phyloP scores from a whole-genome alignment of 2,329 filamentous ascomycete species.

The Rhynchosporium agropyri region DNA sequence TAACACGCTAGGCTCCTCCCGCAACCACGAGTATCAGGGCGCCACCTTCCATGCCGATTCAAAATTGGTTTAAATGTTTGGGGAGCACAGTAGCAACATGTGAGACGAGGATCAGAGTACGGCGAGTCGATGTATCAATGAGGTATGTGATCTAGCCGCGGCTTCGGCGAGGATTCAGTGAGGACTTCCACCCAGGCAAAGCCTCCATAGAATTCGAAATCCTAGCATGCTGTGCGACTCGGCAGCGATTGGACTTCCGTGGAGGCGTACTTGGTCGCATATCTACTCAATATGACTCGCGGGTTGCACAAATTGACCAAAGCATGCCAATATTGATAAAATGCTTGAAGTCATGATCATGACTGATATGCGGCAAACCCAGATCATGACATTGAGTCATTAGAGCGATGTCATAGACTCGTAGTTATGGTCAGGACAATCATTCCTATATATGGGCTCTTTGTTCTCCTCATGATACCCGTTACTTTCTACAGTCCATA shows the following conservation, averaged over 20 bases:
- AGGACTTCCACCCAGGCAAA: background rate
- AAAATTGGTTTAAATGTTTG: background rate
- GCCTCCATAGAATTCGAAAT: background rate
- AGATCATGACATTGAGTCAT: constrained; percentile 1
- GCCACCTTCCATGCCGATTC: background rate
- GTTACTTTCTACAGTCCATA: background rate
- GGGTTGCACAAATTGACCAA: constrained; percentile 1
- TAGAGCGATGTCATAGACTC: background rate
- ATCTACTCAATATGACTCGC: background rate
- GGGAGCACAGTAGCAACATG: background rate
- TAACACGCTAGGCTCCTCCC: constrained; percentile 7
- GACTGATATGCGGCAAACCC: constrained; percentile 1
- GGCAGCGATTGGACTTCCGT: background rate
- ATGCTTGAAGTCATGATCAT: constrained; percentile 6
- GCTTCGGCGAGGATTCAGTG: background rate
- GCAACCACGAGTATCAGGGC: background rate
- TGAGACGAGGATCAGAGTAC: background rate
- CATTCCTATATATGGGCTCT: background rate
- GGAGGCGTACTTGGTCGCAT: background rate
- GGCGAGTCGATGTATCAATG: background rate
- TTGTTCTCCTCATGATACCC: background rate
- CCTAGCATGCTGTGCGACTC: too few relatives aligned
- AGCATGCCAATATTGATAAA: background rate
- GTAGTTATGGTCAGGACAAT: background rate
- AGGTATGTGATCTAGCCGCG: background rate